phyloP scores from a whole-genome alignment of 495 filamentous ascomycete genomes.

The Articulospora tetracladia region DNA sequence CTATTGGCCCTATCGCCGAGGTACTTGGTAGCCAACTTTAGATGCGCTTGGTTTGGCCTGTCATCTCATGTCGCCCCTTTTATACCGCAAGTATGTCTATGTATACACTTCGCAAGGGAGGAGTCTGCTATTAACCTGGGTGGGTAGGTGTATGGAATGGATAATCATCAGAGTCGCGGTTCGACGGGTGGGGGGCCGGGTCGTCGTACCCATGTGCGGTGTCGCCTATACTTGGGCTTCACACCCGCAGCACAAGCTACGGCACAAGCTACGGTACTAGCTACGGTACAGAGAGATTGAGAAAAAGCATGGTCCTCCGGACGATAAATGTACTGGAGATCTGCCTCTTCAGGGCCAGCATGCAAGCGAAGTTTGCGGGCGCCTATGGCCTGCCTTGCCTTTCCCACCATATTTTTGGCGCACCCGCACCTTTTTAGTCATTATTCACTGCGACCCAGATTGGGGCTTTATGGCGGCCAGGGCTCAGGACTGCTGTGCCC shows the following conservation, averaged over 20 bases:
- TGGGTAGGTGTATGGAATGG: not conserved
- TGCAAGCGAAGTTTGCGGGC: not conserved
- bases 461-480: conserved; percentile 8
- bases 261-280: not conserved
- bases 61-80: not conserved
- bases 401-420: not conserved
- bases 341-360: not conserved
- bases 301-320: not conserved
- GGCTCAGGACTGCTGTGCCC: conserved; percentile 16
- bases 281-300: not conserved
- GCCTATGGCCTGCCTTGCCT: not conserved
- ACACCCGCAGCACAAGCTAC: not conserved
- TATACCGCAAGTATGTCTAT: not conserved
- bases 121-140: not conserved
- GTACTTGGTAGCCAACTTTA: not conserved
- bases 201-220: not conserved
- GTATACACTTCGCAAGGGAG: not conserved
- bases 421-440: conserved; percentile 6
- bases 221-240: not conserved
- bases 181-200: not conserved
- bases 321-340: not conserved
- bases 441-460: conserved; percentile 12
- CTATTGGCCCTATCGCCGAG: not conserved
- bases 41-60: not conserved
- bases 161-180: not conserved